Percentiles rank a stretch among this genome's conserved stretches.
Evolutionary conservation across 2,329 filamentous ascomycete species (phyloP).

Genomic region (Aspergillus sp.): DNA sequence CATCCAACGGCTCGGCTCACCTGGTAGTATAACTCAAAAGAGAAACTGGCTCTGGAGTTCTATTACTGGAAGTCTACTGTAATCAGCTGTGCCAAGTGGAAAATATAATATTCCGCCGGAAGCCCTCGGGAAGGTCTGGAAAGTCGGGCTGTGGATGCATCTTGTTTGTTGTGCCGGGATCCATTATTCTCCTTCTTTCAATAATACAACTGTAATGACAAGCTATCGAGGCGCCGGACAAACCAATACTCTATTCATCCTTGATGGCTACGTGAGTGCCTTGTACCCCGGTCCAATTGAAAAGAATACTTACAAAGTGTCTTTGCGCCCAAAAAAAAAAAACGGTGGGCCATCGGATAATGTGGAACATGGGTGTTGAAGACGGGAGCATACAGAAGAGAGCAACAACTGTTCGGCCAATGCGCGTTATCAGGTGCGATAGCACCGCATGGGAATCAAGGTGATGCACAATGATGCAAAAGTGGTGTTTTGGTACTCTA

Average conservation of each 20-base stretch:
- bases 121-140: not conserved
- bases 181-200: not conserved
- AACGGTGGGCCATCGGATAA: not conserved
- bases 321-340: no score
- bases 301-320: no score
- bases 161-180: conserved; percentile 5
- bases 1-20: not conserved
- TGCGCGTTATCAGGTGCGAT: not conserved
- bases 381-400: not conserved
- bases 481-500: not conserved
- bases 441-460: not conserved
- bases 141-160: not conserved
- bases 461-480: not conserved
- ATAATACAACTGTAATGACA: not conserved
- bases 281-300: not conserved
- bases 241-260: not conserved
- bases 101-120: not conserved
- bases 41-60: no score
- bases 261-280: not conserved
- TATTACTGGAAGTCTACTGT: no score
- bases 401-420: not conserved
- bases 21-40: not conserved
- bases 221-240: not conserved
- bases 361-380: not conserved
- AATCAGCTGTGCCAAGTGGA: not conserved